A percentile compares a stretch with the other conserved stretches of the same genome.
phyloP scores from a whole-genome alignment of 2,329 filamentous ascomycete species.

The Epichloe uncinata region DNA sequence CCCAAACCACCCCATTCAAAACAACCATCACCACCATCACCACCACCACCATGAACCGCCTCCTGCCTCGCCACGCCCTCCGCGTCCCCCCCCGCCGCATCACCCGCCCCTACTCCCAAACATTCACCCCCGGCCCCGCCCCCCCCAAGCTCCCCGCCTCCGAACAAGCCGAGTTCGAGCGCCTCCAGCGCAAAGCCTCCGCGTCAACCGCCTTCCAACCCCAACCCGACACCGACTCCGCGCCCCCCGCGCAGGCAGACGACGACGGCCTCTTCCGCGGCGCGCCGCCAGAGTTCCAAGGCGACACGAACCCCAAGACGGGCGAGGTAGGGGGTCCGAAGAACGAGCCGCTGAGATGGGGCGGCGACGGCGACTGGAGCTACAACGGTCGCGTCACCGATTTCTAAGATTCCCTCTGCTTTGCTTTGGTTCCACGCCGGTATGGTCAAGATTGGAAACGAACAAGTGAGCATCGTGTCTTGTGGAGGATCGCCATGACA shows the following conservation, averaged over 20 bases:
- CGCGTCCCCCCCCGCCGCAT: background rate
- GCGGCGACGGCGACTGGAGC: constrained; percentile 64
- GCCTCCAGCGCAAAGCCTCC: constrained; percentile 55
- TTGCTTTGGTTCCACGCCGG: too few species aligned
- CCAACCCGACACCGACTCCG: too few species aligned
- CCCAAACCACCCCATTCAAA: too few species aligned
- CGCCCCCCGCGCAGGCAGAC: constrained; percentile 4
- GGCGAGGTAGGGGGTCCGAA: constrained; percentile 94
- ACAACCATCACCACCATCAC: too few species aligned
- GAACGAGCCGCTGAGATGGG: constrained; percentile 91
- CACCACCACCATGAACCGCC: background rate
- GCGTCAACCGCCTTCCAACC: constrained; percentile 30
- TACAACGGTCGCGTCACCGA: constrained; percentile 93
- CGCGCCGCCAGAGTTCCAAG: constrained; percentile 81
- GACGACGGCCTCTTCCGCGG: constrained; percentile 60
- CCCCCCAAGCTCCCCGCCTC: constrained; percentile 79
- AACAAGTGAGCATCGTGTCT: too few species aligned
- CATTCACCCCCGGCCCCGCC: constrained; percentile 45
- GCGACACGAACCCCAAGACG: constrained; percentile 82
- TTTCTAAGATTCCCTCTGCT: constrained; percentile 42
- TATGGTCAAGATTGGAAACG: background rate
- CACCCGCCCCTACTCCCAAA: constrained; percentile 21
- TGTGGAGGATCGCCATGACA: too few species aligned
- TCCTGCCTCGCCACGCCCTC: constrained; percentile 3
- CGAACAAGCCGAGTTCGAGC: constrained; percentile 83